These are phyloP conservation scores for Tympanopsis confertula DNA, from an alignment of 2,329 filamentous ascomycete species.

Conservation along the genomic window DNA sequence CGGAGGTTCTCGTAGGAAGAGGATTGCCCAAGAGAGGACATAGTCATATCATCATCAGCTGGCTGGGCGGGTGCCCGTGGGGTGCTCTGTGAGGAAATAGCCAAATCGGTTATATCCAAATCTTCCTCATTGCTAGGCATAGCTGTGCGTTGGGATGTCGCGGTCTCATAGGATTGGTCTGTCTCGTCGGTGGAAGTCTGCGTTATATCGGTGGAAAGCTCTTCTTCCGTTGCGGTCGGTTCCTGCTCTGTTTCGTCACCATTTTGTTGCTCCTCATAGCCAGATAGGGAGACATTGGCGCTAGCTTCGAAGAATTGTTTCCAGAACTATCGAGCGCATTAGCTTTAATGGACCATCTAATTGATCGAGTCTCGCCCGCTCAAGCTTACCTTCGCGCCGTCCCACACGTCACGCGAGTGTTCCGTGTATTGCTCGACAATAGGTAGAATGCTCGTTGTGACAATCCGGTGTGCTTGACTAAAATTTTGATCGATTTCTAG, in stretches of 20 bases:
- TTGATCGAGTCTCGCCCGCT: too few relatives aligned
- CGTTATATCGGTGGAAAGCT: not conserved
- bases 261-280: constrained; percentile 74
- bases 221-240: constrained; percentile 19
- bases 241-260: constrained; percentile 50
- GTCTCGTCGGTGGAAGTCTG: not conserved
- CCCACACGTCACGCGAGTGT: constrained; percentile 88
- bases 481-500: constrained; percentile 99
- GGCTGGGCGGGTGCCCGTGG: constrained; percentile 37
- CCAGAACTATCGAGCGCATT: constrained; percentile 65
- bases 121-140: constrained; percentile 1
- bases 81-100: constrained; percentile 43
- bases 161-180: constrained; percentile 1
- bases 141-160: constrained; percentile 30
- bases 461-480: constrained; percentile 88
- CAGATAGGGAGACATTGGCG: constrained; percentile 89
- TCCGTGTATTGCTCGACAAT: constrained; percentile 92
- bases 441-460: constrained; percentile 84
- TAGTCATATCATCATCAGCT: constrained; percentile 17
- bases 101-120: not conserved
- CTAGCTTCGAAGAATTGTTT: constrained; percentile 99
- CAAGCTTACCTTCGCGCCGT: constrained; percentile 71
- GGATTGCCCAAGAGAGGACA: constrained; percentile 47
- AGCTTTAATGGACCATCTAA: too few relatives aligned
- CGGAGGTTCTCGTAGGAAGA: constrained; percentile 60